Base-by-base conservation (phyloP, 1,284 basidiomycete genomes). In the Moesziomyces sp. region DNA sequence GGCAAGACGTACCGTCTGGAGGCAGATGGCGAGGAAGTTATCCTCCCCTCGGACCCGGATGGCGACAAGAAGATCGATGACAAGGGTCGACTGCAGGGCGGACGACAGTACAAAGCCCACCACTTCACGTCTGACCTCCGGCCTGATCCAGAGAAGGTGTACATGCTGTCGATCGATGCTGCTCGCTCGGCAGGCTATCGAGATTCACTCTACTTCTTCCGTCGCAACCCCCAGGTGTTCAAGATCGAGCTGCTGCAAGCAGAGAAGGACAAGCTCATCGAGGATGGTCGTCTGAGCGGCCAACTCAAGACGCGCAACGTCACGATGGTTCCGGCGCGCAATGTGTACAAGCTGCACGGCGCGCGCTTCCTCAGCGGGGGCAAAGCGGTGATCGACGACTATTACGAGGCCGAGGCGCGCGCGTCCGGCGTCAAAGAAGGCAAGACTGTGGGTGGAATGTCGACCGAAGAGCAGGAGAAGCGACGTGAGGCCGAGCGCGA, bases 131-230 rank as follows among this genome's bases (percentile, higher is more conserved):
- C 94, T 1, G 91, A 93, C 0, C 89, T 89, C 52, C 89, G 95
- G 58, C 88, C 81, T 0, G 86, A 97, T 81, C 91, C 93, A 6
- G 89, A 93, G 51, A 89, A 92, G 52, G 88, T 90, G 68, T 99
- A 97, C 86, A 93, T 97, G 88, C 91, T 99, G 46, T 93, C 96
- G 13, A 97, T 99, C 70, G 96, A 99, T 81, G 95, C 94, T 5
- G 96, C 96, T 0, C 90, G 96, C 26, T 93, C 93, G 4, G 94
- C 93, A 43, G 97, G 96, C 2, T 98, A 94, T 86, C 90, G 93
- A 58, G 97, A 99, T 85, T 97, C 95, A 10, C 87, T 98, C 13
- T 97, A 97, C 85, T 97, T 98, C 84, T 96, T 97, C 86, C 91
- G 97, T 13, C 89, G 93, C 7, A 96, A 96, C 77, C 90, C 90